phyloP scores from a whole-genome alignment of 2,329 filamentous ascomycete genomes.

The Aspergillus fijiensis region DNA sequence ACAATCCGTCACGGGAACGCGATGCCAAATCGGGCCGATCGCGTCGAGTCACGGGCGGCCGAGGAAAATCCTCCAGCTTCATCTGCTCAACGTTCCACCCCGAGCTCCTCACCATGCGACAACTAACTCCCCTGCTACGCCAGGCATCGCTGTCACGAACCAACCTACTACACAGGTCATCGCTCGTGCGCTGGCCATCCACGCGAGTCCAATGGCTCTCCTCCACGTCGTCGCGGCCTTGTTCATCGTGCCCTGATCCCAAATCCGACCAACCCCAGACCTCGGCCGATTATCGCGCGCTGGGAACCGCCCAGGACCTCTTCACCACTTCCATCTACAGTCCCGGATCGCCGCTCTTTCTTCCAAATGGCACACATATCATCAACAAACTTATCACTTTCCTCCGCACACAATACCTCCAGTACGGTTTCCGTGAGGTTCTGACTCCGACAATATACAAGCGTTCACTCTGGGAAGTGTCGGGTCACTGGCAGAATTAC shows the following conservation, averaged over 20 bases:
- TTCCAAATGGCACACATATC: conserved; percentile 76
- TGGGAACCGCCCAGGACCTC: conserved; percentile 63
- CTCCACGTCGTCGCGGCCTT: conserved; percentile 23
- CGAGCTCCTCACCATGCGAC: conserved; percentile 18
- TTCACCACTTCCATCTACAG: conserved; percentile 79
- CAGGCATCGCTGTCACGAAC: conserved; percentile 5
- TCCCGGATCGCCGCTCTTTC: conserved; percentile 80
- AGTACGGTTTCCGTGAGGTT: conserved; percentile 84
- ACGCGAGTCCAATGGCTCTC: conserved; percentile 24
- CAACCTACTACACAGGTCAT: neutral
- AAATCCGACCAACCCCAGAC: conserved; percentile 22
- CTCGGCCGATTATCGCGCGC: conserved; percentile 51
- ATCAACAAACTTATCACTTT: conserved; percentile 83
- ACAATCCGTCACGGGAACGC: conserved; percentile 17
- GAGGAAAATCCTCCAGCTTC: conserved; percentile 7
- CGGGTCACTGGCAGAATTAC: conserved; percentile 86
- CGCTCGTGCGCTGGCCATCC: neutral
- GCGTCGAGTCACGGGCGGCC: conserved; percentile 15
- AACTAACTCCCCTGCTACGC: conserved; percentile 16
- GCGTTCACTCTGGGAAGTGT: conserved; percentile 79
- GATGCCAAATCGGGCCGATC: conserved; percentile 19
- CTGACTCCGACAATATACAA: conserved; percentile 91
- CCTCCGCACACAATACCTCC: conserved; percentile 76
- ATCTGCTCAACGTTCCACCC: neutral
- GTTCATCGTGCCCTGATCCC: conserved; percentile 32